phyloP scores from a whole-genome alignment of 1,139 yeast genomes.

The Torulaspora pretoriensis region DNA sequence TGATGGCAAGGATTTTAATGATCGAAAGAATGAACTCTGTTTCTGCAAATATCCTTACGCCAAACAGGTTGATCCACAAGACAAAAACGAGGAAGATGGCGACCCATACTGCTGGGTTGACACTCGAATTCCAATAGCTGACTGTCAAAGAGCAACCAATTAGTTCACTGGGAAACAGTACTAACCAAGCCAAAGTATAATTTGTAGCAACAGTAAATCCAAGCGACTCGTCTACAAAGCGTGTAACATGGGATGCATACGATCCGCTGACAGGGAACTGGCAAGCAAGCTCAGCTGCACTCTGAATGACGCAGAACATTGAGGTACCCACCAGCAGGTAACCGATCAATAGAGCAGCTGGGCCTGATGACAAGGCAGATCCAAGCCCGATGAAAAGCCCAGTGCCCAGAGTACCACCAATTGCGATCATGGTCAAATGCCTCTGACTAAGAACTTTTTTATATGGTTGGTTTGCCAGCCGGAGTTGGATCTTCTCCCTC shows the following conservation, averaged over 20 bases:
- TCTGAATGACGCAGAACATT: conserved; percentile 62
- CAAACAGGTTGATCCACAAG: conserved; percentile 48
- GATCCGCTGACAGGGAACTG: conserved; percentile 65
- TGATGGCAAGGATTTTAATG: conserved; percentile 54
- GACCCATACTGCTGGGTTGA: conserved; percentile 55
- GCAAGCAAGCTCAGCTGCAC: conserved; percentile 61
- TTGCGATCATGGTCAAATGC: conserved; percentile 58
- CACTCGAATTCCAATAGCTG: conserved; percentile 48
- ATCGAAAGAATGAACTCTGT: conserved; percentile 57
- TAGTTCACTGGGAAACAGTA: conserved; percentile 56
- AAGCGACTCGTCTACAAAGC: conserved; percentile 61
- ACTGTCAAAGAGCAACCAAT: conserved; percentile 59
- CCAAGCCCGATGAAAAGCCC: conserved; percentile 62
- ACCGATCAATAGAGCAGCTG: conserved; percentile 55
- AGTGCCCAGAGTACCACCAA: conserved; percentile 61
- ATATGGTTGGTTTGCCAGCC: conserved; percentile 58
- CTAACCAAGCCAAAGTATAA: conserved; percentile 57
- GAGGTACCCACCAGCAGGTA: conserved; percentile 45
- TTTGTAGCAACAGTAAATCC: conserved; percentile 58
- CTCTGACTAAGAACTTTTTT: conserved; percentile 58
- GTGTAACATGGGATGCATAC: conserved; percentile 57
- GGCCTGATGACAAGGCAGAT: conserved; percentile 55
- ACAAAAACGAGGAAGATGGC: conserved; percentile 49
- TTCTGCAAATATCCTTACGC: conserved; percentile 63
- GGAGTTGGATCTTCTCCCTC: conserved; percentile 46